phyloP scores from a whole-genome alignment of 768 basidiomycete genomes.

The Mycena alexandri region DNA sequence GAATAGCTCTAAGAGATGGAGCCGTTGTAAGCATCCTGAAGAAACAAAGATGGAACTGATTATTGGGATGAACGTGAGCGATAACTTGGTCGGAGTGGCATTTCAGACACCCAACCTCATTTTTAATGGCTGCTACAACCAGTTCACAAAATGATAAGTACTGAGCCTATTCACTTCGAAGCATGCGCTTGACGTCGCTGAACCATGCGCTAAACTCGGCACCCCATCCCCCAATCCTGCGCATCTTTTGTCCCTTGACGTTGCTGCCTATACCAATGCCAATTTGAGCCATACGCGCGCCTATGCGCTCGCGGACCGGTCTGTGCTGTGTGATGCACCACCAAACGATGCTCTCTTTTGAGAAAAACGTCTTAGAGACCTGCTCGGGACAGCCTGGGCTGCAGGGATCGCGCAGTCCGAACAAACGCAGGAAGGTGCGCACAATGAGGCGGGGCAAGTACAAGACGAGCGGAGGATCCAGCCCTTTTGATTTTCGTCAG shows the following conservation, averaged over 20 bases:
- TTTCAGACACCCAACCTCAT: too few relatives aligned
- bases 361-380: conserved; percentile 57
- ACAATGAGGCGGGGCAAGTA: conserved; percentile 72
- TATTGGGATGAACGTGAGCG: too few relatives aligned
- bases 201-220: conserved; percentile 58
- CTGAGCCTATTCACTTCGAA: conserved; percentile 15
- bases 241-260: conserved; percentile 52
- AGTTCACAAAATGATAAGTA: background rate
- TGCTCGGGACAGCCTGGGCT: conserved; percentile 64
- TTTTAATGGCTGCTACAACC: too few relatives aligned
- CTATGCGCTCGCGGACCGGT: conserved; percentile 42
- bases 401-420: conserved; percentile 53
- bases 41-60: too few relatives aligned
- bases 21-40: too few relatives aligned
- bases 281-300: conserved; percentile 46
- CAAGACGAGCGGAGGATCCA: conserved; percentile 71
- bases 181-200: conserved; percentile 49
- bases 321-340: conserved; percentile 63
- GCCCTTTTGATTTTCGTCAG: conserved; percentile 56
- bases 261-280: conserved; percentile 51
- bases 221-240: conserved; percentile 66
- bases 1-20: too few relatives aligned
- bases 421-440: conserved; percentile 65
- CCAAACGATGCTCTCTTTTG: conserved; percentile 62
- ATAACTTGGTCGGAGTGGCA: too few relatives aligned